Evolutionary conservation across 768 basidiomycete genomes (phyloP), one percentile per base, ranked within the genome.

Genomic region (Suillus bovinus): DNA sequence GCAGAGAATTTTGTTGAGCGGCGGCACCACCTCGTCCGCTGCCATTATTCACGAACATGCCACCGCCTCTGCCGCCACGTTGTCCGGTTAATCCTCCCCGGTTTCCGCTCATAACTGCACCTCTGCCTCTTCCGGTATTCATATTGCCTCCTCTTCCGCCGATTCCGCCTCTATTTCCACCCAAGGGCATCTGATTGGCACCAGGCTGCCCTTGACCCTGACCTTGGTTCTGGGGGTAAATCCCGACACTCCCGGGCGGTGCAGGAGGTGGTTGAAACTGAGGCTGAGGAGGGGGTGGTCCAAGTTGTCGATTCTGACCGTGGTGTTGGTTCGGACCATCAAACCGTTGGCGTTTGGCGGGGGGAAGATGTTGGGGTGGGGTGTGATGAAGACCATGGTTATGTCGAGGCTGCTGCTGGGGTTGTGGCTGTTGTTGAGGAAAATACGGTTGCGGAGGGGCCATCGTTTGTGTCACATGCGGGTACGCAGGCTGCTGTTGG

Each of bases 281-380:
- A 4, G 88, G 86, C 66, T 82, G 90, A 42, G 82, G 83, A 5
- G 84, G 54, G 24, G 54, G 9, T 22, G 78, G 79, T 17, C 80
- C 81, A 16, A 79, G 83, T 33, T 82, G 84, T 47, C 70, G 69
- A 55, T 75, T 73, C 64, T 81, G 84, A 29, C 65, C 69, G 24
- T 76, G 74, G 24, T 73, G 68, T 41, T 74, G 74, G 67, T 77
- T 80, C 2, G 91, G 90, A 5, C 87, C 88, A 71, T 96, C 95
- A 70, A 95, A 95, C 47, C 94, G 85, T 67, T 89, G 93, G 59
- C 95, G 81, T 74, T 97, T 97, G 2, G 94, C 94, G 3, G 95
- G 94, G 10, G 95, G 95, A n/a, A 88, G 80, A 70, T 93, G 89
- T 68, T 91, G 90, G 39, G 89, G 88, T 11, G 89, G 84, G 0